Evolutionary conservation across 306 rosid species (phyloP).

Genomic region (Fragaria vesca): DNA sequence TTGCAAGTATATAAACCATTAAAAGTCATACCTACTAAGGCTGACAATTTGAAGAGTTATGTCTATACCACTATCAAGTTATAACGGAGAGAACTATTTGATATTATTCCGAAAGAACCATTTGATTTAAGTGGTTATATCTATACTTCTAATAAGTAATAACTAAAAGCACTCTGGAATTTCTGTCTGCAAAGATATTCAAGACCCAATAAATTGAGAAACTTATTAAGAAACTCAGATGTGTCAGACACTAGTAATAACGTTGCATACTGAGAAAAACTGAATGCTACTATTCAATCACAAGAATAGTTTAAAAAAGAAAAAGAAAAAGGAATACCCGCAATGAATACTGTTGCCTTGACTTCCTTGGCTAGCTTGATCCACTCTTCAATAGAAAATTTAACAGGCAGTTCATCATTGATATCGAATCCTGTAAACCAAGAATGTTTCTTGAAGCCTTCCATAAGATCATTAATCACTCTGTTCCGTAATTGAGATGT

Average conservation of each 20-base stretch:
- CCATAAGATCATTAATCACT: slow-evolving; percentile 67
- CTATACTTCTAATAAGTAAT: background rate
- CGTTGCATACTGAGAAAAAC: background rate
- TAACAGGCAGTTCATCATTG: slow-evolving; percentile 54
- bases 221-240: background rate
- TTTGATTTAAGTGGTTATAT: background rate
- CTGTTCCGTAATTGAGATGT: slow-evolving; percentile 67
- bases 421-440: slow-evolving; percentile 91
- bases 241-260: background rate
- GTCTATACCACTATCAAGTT: background rate
- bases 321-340: slow-evolving; percentile 46
- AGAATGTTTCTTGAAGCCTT: slow-evolving; percentile 61
- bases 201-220: background rate
- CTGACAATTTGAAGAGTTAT: background rate
- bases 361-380: slow-evolving; percentile 74
- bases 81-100: background rate
- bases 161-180: background rate
- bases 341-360: slow-evolving; percentile 79
- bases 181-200: background rate
- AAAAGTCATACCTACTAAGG: background rate
- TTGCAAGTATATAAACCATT: background rate
- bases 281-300: slow-evolving; percentile 9
- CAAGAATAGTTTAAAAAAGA: background rate
- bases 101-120: background rate
- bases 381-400: slow-evolving; percentile 70